phyloP scores from a whole-genome alignment of 2,329 filamentous ascomycete species.

The Cadophora sp. region DNA sequence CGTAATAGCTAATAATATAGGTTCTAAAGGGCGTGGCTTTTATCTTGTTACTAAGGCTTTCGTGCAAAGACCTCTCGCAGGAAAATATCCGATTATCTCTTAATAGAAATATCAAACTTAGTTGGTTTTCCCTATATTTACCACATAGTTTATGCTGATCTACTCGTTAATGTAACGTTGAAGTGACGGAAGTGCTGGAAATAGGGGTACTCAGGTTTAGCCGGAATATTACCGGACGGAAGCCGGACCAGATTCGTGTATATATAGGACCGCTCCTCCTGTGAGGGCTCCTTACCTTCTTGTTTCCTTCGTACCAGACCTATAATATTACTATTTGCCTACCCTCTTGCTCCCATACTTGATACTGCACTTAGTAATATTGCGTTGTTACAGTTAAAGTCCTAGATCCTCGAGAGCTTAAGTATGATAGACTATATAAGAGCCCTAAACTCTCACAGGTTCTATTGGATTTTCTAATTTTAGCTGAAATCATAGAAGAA shows the following conservation, averaged over 20 bases:
- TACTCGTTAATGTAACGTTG: too few relatives aligned
- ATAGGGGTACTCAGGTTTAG: too few relatives aligned
- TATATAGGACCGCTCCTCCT: too few relatives aligned
- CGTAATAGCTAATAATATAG: background rate
- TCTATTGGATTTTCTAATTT: conserved; percentile 25
- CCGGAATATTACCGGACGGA: too few relatives aligned
- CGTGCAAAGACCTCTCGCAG: conserved; percentile 1
- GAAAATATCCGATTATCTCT: background rate
- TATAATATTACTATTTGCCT: too few relatives aligned
- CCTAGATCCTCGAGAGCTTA: conserved; percentile 7
- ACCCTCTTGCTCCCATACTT: too few relatives aligned
- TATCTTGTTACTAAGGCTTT: background rate
- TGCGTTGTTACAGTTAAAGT: too few relatives aligned
- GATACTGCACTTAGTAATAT: too few relatives aligned
- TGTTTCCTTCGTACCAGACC: too few relatives aligned
- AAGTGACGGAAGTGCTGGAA: too few relatives aligned
- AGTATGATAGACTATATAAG: background rate
- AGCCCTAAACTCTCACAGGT: conserved; percentile 15
- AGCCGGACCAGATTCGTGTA: too few relatives aligned
- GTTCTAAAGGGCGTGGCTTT: background rate
- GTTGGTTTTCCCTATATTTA: background rate
- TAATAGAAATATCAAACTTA: conserved; percentile 1
- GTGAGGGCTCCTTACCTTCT: too few relatives aligned
- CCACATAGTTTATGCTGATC: background rate
- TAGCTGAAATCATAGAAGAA: conserved; percentile 27